Percentiles rank a stretch among this genome's conserved stretches.
Evolutionary conservation across 306 rosid species (phyloP).

Genomic region (Lupinus albus): DNA sequence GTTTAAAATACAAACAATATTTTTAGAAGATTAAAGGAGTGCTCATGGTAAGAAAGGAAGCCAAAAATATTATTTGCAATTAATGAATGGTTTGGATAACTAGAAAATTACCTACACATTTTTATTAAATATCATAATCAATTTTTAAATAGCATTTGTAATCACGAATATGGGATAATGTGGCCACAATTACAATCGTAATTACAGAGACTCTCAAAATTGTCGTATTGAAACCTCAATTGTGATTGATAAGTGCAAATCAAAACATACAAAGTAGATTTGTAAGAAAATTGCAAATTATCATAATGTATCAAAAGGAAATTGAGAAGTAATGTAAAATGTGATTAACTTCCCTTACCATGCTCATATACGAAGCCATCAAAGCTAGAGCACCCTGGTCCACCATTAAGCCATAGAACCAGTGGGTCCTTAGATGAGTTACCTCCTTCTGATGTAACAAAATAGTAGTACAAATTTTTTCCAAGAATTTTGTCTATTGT

Average conservation of each 20-base stretch:
- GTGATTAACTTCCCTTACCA: constrained; percentile 57
- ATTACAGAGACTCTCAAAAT: no score
- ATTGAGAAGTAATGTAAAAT: neutral
- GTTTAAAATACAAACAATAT: no score
- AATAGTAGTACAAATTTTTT: constrained; percentile 66
- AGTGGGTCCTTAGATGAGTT: constrained; percentile 60
- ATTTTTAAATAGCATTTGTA: no score
- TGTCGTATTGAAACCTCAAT: no score
- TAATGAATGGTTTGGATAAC: neutral
- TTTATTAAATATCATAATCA: no score
- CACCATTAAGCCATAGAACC: constrained; percentile 75
- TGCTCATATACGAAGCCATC: constrained; percentile 70
- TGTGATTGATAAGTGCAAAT: no score
- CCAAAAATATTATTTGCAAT: neutral
- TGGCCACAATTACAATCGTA: no score
- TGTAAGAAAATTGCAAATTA: neutral
- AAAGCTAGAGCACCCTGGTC: constrained; percentile 74
- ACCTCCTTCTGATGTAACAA: constrained; percentile 60
- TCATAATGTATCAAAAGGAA: neutral
- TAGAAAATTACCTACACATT: no score
- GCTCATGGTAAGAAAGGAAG: neutral
- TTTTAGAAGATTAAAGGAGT: no score
- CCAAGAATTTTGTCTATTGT: constrained; percentile 47
- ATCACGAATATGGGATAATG: no score
- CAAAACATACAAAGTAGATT: no score